Conservation (phyloP, 1,284 basidiomycete species). For the Boletus mariae region DNA sequence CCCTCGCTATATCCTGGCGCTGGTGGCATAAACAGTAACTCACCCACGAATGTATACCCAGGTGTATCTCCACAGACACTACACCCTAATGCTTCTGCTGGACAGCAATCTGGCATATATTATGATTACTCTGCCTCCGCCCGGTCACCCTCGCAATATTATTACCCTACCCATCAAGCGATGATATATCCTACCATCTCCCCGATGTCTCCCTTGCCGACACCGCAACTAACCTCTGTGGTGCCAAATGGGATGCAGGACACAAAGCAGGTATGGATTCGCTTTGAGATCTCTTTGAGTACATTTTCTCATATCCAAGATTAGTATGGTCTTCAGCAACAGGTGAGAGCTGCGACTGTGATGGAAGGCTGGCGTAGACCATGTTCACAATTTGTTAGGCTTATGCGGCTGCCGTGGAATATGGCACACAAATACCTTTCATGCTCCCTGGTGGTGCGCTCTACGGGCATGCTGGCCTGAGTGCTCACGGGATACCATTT, state of each 20-base stretch:
- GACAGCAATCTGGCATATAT: slow-evolving; percentile 52
- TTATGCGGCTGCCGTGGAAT: slow-evolving; percentile 45
- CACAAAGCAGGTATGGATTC: slow-evolving; percentile 57
- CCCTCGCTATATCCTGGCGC: slow-evolving; percentile 49
- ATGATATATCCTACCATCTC: slow-evolving; percentile 55
- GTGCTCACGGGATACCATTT: slow-evolving; percentile 33
- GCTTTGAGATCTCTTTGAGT: slow-evolving; percentile 1
- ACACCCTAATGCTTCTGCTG: slow-evolving; percentile 43
- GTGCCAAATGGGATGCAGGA: slow-evolving; percentile 44
- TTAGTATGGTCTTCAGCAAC: slow-evolving; percentile 51
- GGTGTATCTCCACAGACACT: slow-evolving; percentile 42
- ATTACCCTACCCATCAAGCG: slow-evolving; percentile 54
- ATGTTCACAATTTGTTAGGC: slow-evolving; percentile 40
- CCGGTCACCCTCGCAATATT: slow-evolving; percentile 56
- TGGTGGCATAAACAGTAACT: slow-evolving; percentile 38
- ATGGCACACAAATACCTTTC: slow-evolving; percentile 45
- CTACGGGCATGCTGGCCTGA: slow-evolving; percentile 37
- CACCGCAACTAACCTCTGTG: slow-evolving; percentile 42
- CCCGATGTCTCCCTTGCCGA: slow-evolving; percentile 51
- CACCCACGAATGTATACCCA: slow-evolving; percentile 48
- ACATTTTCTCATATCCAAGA: slow-evolving; percentile 9
- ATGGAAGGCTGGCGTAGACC: slow-evolving; percentile 34
- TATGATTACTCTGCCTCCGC: slow-evolving; percentile 55
- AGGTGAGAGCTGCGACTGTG: slow-evolving; percentile 37
- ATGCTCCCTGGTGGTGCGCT: slow-evolving; percentile 43